Evolutionary conservation across 805 yeast genomes (phyloP), one percentile per base, ranked within the genome.

Genomic region (Ogataea pilisensis): DNA sequence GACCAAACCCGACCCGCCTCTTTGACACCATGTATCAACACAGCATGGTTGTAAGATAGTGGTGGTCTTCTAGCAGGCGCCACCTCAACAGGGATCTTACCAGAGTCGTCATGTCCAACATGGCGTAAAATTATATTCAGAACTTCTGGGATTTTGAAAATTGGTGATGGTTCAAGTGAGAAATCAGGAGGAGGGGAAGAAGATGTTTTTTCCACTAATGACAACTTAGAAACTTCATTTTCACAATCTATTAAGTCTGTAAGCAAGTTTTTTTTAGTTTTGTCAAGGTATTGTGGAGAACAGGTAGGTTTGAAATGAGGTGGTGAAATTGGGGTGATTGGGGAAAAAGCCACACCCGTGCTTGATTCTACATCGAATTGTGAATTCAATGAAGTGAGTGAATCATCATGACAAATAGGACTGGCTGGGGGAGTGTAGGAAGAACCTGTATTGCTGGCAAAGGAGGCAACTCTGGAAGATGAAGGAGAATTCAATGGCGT

Each of bases 81-180:
- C 13, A 61, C 58, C 53, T 85, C 91, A 34, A 69, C 73, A 2
- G 91, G 91, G n/a, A 80, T 66, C 8, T 61, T 57, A 1, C 72
- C 66, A 17, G 43, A 34, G 37, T 55, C 61, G 44, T 71, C 75
- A 20, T 65, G 60, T 42, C 83, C 88, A n/a, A 83, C 82, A 55
- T 68, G 77, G 20, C 67, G 64, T 18, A 86, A 61, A 11, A 88
- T 84, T 40, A 70, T 68, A 45, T 69, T 61, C 13, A 88, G 66
- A 38, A 88, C 81, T 59, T 88, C 96, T 0, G 96, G 95, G 27
- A 83, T 79, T 37, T 70, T 68, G 53, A 88, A 83, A 8, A 88
- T 82, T 13, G 61, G 51, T 59, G 40, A 42, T 27, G 41, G 29
- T 13, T 17, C 4, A 14, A 20, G 5, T 11, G 29, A 7, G 5